phyloP scores from a whole-genome alignment of 495 filamentous ascomycete genomes.

The Lophiostoma macrostomum region DNA sequence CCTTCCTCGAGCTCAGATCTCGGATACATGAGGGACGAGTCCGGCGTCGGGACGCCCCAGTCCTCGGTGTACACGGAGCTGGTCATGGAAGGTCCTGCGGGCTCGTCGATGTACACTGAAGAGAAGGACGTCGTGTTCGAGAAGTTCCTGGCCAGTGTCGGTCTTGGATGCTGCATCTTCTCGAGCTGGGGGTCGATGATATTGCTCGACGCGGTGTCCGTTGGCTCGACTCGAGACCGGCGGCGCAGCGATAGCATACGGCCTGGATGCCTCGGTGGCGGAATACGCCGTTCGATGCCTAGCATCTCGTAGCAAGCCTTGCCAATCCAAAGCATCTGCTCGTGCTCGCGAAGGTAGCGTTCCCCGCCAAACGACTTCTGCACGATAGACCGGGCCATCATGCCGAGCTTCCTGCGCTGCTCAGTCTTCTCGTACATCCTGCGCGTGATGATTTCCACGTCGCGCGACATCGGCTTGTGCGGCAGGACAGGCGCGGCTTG shows the following conservation, averaged over 20 bases:
- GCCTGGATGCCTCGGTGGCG: conserved; percentile 17
- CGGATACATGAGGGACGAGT: conserved; percentile 18
- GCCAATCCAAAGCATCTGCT: conserved; percentile 67
- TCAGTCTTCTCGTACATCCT: conserved; percentile 63
- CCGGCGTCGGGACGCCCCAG: conserved; percentile 19
- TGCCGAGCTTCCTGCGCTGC: conserved; percentile 56
- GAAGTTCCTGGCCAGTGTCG: conserved; percentile 9
- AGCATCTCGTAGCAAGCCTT: conserved; percentile 42
- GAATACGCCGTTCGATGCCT: conserved; percentile 8
- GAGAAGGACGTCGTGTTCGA: conserved; percentile 30
- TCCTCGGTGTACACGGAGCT: conserved; percentile 11
- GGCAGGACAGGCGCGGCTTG: conserved; percentile 47
- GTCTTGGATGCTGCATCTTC: conserved; percentile 35
- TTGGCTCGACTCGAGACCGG: background rate
- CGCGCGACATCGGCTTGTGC: conserved; percentile 48
- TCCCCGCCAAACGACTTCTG: conserved; percentile 60
- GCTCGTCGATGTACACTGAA: conserved; percentile 28
- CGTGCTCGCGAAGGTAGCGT: conserved; percentile 64
- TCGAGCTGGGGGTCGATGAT: conserved; percentile 29
- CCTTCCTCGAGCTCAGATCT: background rate
- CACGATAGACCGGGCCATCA: conserved; percentile 59
- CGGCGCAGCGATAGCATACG: conserved; percentile 24
- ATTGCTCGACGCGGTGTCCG: conserved; percentile 11
- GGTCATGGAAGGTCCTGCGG: background rate
- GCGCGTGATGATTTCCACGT: conserved; percentile 53